phyloP scores from a whole-genome alignment of 2,329 filamentous ascomycete species.

The Cytospora mali region DNA sequence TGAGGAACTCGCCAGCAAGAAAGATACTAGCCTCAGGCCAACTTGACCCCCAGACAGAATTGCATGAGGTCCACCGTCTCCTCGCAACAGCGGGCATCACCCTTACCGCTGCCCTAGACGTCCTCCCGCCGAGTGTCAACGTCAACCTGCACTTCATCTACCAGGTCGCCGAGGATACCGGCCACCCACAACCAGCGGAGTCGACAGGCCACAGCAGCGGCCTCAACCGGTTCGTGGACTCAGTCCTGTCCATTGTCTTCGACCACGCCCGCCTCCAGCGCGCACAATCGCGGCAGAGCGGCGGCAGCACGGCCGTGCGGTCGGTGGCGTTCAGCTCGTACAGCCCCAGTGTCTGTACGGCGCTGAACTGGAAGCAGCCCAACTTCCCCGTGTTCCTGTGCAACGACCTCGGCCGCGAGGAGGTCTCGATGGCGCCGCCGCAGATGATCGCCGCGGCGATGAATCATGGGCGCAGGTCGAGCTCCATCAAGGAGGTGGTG shows the following conservation, averaged over 20 bases:
- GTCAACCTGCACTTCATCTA: slow-evolving; percentile 93
- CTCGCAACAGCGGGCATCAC: slow-evolving; percentile 78
- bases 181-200: slow-evolving; percentile 41
- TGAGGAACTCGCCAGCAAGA: slow-evolving; percentile 46
- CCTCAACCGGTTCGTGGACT: slow-evolving; percentile 84
- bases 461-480: slow-evolving; percentile 64
- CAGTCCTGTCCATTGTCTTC: slow-evolving; percentile 82
- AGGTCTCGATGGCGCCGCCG: slow-evolving; percentile 42
- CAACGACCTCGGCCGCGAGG: slow-evolving; percentile 80
- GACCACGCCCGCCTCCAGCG: slow-evolving; percentile 77
- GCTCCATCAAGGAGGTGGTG: slow-evolving; percentile 93
- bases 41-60: slow-evolving; percentile 48
- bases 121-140: slow-evolving; percentile 79
- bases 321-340: slow-evolving; percentile 95
- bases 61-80: slow-evolving; percentile 64
- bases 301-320: slow-evolving; percentile 57
- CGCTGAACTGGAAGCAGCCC: slow-evolving; percentile 98
- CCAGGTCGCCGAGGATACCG: slow-evolving; percentile 74
- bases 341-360: slow-evolving; percentile 86
- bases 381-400: slow-evolving; percentile 96
- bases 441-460: slow-evolving; percentile 51
- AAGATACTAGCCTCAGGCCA: slow-evolving; percentile 48
- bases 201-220: slow-evolving; percentile 76
- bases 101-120: slow-evolving; percentile 72
- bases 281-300: slow-evolving; percentile 62